Conservation (phyloP, 208 protist genomes). For the Blastocrithidia nonstop region DNA sequence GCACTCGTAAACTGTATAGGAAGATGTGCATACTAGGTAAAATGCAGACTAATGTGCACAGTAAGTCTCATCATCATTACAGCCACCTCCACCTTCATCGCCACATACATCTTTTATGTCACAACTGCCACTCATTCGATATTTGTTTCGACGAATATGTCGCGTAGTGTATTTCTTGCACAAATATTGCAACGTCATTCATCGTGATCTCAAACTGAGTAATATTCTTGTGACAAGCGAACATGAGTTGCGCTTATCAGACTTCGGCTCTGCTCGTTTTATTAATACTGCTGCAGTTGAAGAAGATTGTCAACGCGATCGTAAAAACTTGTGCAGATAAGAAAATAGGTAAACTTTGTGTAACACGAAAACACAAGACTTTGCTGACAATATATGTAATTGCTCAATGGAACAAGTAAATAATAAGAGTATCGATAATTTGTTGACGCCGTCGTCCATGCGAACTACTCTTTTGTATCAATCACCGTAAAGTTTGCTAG, state of each 20-base stretch:
- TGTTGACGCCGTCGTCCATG: conserved; percentile 50
- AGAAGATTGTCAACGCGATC: not conserved
- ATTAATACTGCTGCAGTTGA: conserved; percentile 3
- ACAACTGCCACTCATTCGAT: conserved; percentile 40
- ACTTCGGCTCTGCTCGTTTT: conserved; percentile 80
- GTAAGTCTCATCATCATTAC: too few relatives aligned
- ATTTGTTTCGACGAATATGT: conserved; percentile 58
- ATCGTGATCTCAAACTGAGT: conserved; percentile 81
- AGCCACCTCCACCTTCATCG: too few relatives aligned
- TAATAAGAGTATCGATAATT: not conserved
- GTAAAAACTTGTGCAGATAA: not conserved
- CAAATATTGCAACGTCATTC: conserved; percentile 51
- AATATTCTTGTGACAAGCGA: conserved; percentile 63
- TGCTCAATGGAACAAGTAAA: not conserved
- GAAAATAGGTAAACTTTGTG: not conserved
- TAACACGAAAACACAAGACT: too few relatives aligned
- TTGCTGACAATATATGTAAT: not conserved
- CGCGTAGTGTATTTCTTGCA: conserved; percentile 51
- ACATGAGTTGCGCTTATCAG: conserved; percentile 58
- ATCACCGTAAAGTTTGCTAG: conserved; percentile 63
- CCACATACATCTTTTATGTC: too few relatives aligned
- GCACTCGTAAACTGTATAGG: too few relatives aligned
- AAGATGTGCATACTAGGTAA: too few relatives aligned
- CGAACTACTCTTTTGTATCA: conserved; percentile 82
- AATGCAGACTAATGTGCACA: too few relatives aligned